phyloP scores from a whole-genome alignment of 2,329 filamentous ascomycete genomes.

The Alternaria burnsii region DNA sequence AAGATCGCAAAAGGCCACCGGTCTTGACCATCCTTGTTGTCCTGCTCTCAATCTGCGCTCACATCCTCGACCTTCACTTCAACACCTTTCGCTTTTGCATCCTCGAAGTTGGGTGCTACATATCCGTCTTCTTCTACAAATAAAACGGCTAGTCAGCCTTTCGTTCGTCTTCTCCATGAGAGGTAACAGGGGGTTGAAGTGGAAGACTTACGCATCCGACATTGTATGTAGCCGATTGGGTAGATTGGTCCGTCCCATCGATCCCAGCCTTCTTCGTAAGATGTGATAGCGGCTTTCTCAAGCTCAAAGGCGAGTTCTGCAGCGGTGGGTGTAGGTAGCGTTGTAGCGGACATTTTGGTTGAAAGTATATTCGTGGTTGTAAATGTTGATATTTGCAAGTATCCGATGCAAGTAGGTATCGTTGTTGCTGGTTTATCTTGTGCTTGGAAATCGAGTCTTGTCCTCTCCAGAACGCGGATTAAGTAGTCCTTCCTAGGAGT shows the following conservation, averaged over 20 bases:
- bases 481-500: not conserved
- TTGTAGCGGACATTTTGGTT: constrained; percentile 4
- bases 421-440: not conserved
- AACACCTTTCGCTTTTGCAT: not conserved
- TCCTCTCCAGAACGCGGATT: not conserved
- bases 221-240: constrained; percentile 36
- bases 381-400: not conserved
- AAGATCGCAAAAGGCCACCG: not conserved
- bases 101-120: not conserved
- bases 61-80: not conserved
- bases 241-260: constrained; percentile 37
- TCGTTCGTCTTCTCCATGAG: not conserved
- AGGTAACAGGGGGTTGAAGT: not conserved
- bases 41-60: not conserved
- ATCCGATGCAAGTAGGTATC: not conserved
- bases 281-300: constrained; percentile 31
- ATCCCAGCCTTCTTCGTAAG: constrained; percentile 41
- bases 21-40: not conserved
- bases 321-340: constrained; percentile 3
- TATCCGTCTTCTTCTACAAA: constrained; percentile 7
- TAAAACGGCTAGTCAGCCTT: not conserved
- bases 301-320: constrained; percentile 33
- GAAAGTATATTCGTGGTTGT: not conserved
- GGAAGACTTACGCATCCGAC: constrained; percentile 28
- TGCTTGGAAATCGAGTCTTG: not conserved